phyloP scores from a whole-genome alignment of 2,329 filamentous ascomycete genomes.

The Curvularia hawaiiensis region DNA sequence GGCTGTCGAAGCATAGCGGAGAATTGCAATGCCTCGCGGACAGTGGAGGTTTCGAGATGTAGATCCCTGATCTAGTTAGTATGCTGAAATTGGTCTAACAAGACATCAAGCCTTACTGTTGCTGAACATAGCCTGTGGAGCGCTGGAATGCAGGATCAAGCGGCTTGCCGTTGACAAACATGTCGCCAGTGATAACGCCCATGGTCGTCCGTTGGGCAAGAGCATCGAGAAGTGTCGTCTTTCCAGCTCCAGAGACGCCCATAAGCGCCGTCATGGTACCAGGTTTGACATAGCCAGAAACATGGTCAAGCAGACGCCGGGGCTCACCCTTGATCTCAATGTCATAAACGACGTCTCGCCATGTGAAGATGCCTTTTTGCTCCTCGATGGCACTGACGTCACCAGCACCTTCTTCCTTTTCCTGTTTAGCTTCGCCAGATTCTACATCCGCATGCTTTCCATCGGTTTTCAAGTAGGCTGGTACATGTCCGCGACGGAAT shows the following conservation, averaged over 20 bases:
- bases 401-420: conserved; percentile 39
- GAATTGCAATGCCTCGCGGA: conserved; percentile 45
- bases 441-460: conserved; percentile 46
- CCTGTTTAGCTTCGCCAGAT: conserved; percentile 32
- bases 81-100: neutral
- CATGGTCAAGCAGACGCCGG: conserved; percentile 59
- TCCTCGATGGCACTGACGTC: conserved; percentile 48
- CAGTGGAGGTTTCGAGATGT: conserved; percentile 46
- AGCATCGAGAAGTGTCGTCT: conserved; percentile 46
- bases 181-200: conserved; percentile 47
- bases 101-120: conserved; percentile 32
- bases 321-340: conserved; percentile 50
- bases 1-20: conserved; percentile 55
- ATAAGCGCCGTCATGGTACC: conserved; percentile 54
- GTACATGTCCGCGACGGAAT: conserved; percentile 58
- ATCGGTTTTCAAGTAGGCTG: conserved; percentile 45
- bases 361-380: conserved; percentile 51
- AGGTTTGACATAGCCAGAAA: conserved; percentile 61
- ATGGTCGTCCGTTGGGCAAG: conserved; percentile 44
- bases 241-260: conserved; percentile 48
- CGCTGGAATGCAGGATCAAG: conserved; percentile 45
- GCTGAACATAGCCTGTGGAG: conserved; percentile 48
- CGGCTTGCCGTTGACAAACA: conserved; percentile 47
- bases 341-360: conserved; percentile 43
- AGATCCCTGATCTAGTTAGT: conserved; percentile 34